These are phyloP conservation scores for Trifolium subterraneum DNA, from an alignment of 306 rosid species.

Conservation along the genomic window DNA sequence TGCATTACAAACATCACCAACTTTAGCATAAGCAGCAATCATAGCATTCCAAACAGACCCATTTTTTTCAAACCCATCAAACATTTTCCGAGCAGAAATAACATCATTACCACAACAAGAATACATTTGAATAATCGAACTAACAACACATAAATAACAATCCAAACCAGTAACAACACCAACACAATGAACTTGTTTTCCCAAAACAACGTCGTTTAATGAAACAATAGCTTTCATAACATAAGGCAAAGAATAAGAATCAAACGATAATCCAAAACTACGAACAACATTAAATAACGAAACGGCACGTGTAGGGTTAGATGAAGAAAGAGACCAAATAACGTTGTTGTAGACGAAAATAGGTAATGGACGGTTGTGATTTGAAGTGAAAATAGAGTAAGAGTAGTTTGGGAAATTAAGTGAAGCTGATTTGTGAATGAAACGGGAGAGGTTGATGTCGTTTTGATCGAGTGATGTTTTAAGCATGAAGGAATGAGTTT, in stretches of 20 bases:
- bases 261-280: constrained; percentile 45
- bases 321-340: constrained; percentile 55
- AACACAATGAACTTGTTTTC: constrained; percentile 59
- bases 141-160: constrained; percentile 37
- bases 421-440: constrained; percentile 55
- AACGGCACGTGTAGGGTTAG: constrained; percentile 38
- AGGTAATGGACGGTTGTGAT: constrained; percentile 37
- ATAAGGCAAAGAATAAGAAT: constrained; percentile 64
- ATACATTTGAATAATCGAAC: constrained; percentile 65
- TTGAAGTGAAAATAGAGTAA: constrained; percentile 50
- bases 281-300: constrained; percentile 46
- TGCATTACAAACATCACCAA: constrained; percentile 57
- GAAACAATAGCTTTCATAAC: constrained; percentile 59
- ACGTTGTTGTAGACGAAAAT: constrained; percentile 52
- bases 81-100: constrained; percentile 59
- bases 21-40: constrained; percentile 63
- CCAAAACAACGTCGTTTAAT: constrained; percentile 38
- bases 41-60: constrained; percentile 57
- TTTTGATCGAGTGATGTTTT: constrained; percentile 51
- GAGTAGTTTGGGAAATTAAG: constrained; percentile 53
- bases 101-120: constrained; percentile 48
- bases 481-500: constrained; percentile 58
- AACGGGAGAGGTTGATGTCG: constrained; percentile 50
- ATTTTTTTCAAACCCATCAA: constrained; percentile 39
- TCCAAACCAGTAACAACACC: constrained; percentile 52